phyloP scores from a whole-genome alignment of 495 filamentous ascomycete species.

The Neurospora sp. region DNA sequence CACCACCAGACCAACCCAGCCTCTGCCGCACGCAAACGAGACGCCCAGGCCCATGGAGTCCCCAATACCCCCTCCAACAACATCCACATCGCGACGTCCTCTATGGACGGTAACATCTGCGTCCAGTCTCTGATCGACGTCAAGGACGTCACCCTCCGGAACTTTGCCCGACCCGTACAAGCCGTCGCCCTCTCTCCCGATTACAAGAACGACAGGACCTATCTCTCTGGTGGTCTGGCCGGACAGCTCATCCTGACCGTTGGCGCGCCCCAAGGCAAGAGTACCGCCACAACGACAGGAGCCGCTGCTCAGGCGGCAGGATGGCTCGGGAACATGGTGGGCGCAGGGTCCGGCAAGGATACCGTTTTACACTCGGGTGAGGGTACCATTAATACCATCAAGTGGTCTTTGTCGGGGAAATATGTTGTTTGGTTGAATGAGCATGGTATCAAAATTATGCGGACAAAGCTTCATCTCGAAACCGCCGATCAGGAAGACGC shows the following conservation, averaged over 20 bases:
- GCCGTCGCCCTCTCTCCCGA: slow-evolving; percentile 86
- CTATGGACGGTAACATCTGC: slow-evolving; percentile 91
- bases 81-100: slow-evolving; percentile 86
- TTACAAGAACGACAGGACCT: slow-evolving; percentile 77
- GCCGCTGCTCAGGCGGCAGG: slow-evolving; percentile 72
- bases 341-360: slow-evolving; percentile 70
- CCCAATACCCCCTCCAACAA: slow-evolving; percentile 69
- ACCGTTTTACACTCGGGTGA: slow-evolving; percentile 85
- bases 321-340: slow-evolving; percentile 83
- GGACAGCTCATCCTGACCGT: slow-evolving; percentile 85
- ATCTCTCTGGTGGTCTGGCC: slow-evolving; percentile 81
- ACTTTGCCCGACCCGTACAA: slow-evolving; percentile 87
- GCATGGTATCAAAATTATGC: slow-evolving; percentile 94
- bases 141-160: slow-evolving; percentile 75
- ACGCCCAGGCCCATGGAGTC: slow-evolving; percentile 31
- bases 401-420: slow-evolving; percentile 85
- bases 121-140: slow-evolving; percentile 65
- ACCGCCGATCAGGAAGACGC: slow-evolving; percentile 66
- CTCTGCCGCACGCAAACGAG: slow-evolving; percentile 37
- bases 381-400: slow-evolving; percentile 78
- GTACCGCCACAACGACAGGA: slow-evolving; percentile 68
- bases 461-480: slow-evolving; percentile 74
- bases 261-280: slow-evolving; percentile 67
- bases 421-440: slow-evolving; percentile 94
- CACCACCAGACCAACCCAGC: slow-evolving; percentile 37